phyloP scores from a whole-genome alignment of 306 rosid genomes.

The Trifolium fragiferum region DNA sequence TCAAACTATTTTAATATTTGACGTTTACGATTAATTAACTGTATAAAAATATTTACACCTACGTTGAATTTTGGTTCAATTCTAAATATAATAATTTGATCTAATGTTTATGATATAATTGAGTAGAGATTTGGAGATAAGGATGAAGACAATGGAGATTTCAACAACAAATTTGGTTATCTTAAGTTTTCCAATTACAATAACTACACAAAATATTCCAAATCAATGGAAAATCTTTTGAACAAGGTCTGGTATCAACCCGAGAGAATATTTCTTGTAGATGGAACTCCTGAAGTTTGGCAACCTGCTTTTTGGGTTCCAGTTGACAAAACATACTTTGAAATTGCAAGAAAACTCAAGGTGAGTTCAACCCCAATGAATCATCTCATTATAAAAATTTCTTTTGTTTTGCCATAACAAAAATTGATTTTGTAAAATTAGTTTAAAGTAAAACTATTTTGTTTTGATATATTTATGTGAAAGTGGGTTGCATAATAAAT shows the following conservation, averaged over 20 bases:
- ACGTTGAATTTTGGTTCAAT: too few relatives aligned
- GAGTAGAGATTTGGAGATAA: conserved; percentile 59
- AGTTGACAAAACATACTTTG: conserved; percentile 53
- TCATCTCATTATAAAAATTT: background rate
- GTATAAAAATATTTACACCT: too few relatives aligned
- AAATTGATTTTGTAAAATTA: too few relatives aligned
- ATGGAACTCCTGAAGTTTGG: conserved; percentile 63
- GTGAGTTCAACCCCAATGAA: conserved; percentile 35
- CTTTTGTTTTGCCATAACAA: too few relatives aligned
- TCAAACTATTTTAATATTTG: too few relatives aligned
- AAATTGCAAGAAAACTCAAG: conserved; percentile 56
- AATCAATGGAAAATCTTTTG: conserved; percentile 47
- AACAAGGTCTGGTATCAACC: conserved; percentile 73
- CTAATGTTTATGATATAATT: conserved; percentile 12
- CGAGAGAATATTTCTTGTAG: conserved; percentile 68
- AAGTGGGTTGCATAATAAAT: too few relatives aligned
- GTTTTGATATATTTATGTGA: too few relatives aligned
- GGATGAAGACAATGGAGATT: conserved; percentile 60
- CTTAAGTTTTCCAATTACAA: conserved; percentile 55
- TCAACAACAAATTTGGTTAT: conserved; percentile 56
- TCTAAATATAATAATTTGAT: background rate
- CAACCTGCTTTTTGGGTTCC: conserved; percentile 73
- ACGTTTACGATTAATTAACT: too few relatives aligned
- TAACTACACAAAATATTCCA: conserved; percentile 41
- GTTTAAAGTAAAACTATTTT: too few relatives aligned